Evolutionary conservation across 1,284 basidiomycete genomes (phyloP), one percentile per base, ranked within the genome.

Genomic region (Naganishia cerealis): DNA sequence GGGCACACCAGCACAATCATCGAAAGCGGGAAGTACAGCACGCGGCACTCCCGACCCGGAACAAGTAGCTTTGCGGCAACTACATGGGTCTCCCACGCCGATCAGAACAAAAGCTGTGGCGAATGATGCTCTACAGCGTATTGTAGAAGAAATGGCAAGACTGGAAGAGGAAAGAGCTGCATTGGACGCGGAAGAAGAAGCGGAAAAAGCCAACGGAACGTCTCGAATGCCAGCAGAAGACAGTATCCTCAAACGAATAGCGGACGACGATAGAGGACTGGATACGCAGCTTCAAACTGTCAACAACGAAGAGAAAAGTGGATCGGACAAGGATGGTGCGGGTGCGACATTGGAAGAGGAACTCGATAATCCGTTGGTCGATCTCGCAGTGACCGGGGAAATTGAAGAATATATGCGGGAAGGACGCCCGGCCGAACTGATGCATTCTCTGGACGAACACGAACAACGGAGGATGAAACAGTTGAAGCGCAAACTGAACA

Each of bases 341-440:
- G 66, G 57, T 24, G 56, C 55, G 0, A 12, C 70, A 13, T 62
- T 68, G 48, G 68, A 70, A 39, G 50, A 58, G 4, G 65, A 67
- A 16, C 54, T 72, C 48, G 68, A 71, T 48, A 67, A 72, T 33
- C 54, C 56, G 21, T 38, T 71, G 8, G 48, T 69, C 9, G 69
- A 73, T 40, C 33, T 57, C 9, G 70, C 66, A 21, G 69, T 72
- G n/a, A 55, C 67, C 18, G 65, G 57, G 42, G 72, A 66, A 53
- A 72, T 71, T 46, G 0, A 85, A 83, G 4, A 89, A 86, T 75
- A 81, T 90, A 65, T 82, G 83, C 67, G 87, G 85, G 59, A 43
- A 43, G 61, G 61, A 24, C 61, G 61, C 9, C 61, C 61, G n/a
- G 61, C 61, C 21, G 61, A 63, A 26, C 53, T 63, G 39, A 54